These are phyloP conservation scores for Colletotrichum falcatum DNA, from an alignment of 2,329 filamentous ascomycete genomes.

Conservation along the genomic window DNA sequence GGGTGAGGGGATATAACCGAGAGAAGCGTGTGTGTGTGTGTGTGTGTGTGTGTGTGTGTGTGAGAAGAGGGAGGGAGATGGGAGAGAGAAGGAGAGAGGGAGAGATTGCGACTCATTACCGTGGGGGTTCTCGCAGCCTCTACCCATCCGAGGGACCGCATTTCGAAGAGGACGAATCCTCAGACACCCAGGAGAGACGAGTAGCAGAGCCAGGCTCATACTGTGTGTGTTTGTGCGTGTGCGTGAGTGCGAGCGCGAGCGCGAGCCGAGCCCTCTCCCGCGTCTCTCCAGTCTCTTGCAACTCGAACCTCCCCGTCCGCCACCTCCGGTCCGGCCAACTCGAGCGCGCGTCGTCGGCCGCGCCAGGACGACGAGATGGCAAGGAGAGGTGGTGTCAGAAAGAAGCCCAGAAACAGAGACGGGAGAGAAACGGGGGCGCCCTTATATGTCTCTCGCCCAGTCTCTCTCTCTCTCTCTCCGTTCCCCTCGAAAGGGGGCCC, in stretches of 20 bases:
- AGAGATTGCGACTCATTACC: slow-evolving; percentile 24
- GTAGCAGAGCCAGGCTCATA: slow-evolving; percentile 12
- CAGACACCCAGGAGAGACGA: neutral
- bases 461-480: too few species aligned
- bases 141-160: slow-evolving; percentile 11
- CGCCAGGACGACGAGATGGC: neutral
- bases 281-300: neutral
- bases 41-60: too few species aligned
- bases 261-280: neutral
- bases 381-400: neutral
- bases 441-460: slow-evolving; percentile 24
- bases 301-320: neutral
- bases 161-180: slow-evolving; percentile 15
- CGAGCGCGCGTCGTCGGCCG: neutral
- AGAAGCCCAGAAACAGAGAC: neutral
- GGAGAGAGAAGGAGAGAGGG: neutral
- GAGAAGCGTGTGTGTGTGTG: neutral
- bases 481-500: neutral
- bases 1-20: neutral
- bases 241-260: neutral
- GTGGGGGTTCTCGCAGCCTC: slow-evolving; percentile 22
- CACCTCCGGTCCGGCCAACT: neutral
- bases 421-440: slow-evolving; percentile 4
- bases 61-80: too few species aligned
- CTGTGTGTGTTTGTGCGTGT: neutral